phyloP scores from a whole-genome alignment of 139 green algal species.

The Chlorella sp. region DNA sequence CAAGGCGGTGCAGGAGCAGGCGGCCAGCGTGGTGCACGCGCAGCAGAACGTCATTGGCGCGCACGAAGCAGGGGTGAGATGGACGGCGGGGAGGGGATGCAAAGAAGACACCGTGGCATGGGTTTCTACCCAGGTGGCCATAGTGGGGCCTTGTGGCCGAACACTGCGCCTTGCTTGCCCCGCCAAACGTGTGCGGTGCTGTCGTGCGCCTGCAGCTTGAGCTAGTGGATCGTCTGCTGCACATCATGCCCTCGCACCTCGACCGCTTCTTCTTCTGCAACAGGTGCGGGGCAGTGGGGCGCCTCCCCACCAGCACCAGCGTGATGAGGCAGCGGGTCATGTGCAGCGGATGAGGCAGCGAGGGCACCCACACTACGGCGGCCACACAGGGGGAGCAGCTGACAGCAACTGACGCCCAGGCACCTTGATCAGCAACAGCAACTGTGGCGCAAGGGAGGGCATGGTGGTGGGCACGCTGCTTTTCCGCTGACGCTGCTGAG shows the following conservation, averaged over 20 bases:
- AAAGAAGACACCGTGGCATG: neutral
- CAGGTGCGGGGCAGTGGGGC: no score
- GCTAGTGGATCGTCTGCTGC: slow-evolving; percentile 45
- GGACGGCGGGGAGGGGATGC: neutral
- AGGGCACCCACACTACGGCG: neutral
- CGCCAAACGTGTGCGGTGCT: neutral
- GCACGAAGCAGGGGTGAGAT: slow-evolving; percentile 16
- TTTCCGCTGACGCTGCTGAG: neutral
- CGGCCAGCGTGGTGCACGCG: slow-evolving; percentile 58
- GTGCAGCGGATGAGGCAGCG: neutral
- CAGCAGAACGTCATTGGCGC: slow-evolving; percentile 77
- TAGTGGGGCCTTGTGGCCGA: neutral
- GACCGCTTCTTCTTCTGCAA: slow-evolving; percentile 61
- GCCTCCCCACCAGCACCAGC: no score
- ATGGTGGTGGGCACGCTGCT: neutral
- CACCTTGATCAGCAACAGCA: neutral
- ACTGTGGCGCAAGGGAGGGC: neutral
- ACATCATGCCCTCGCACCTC: slow-evolving; percentile 48
- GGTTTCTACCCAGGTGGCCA: neutral
- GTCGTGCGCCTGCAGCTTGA: neutral
- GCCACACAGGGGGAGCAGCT: neutral
- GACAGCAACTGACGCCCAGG: neutral
- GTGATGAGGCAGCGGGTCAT: no score
- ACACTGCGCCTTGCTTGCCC: neutral
- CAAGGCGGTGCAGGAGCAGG: slow-evolving; percentile 69